Conservation (phyloP, 768 basidiomycete genomes). For the Neoboletus brunneissimus region DNA sequence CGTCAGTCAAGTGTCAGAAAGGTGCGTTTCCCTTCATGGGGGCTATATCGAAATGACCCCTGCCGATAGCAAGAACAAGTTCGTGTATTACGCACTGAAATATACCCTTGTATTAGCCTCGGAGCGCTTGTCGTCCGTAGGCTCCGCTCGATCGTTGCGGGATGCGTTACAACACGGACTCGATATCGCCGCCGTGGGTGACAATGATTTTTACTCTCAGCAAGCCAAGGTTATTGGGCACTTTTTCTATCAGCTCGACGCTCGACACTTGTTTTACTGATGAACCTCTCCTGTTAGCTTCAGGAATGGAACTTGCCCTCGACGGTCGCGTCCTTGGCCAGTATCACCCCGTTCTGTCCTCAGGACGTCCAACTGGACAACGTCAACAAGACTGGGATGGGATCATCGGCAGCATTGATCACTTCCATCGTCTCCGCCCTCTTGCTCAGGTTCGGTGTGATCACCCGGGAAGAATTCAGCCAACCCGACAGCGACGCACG, state of each 20-base stretch:
- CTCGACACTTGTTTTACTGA: constrained; percentile 1
- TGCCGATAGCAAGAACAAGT: constrained; percentile 71
- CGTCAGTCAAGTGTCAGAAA: constrained; percentile 22
- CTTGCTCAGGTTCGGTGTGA: constrained; percentile 68
- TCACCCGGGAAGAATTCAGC: constrained; percentile 49
- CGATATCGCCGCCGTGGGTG: constrained; percentile 81
- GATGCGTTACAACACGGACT: constrained; percentile 51
- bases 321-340: constrained; percentile 58
- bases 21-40: constrained; percentile 11
- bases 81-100: constrained; percentile 86
- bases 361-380: constrained; percentile 66
- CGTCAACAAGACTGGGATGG: constrained; percentile 98
- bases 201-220: constrained; percentile 99
- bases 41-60: constrained; percentile 4
- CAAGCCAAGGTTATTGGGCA: constrained; percentile 59
- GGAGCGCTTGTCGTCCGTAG: constrained; percentile 37
- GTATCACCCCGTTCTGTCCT: constrained; percentile 73
- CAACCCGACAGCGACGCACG: constrained; percentile 45
- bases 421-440: constrained; percentile 90
- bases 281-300: constrained; percentile 47
- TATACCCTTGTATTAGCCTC: constrained; percentile 66
- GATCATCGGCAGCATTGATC: constrained; percentile 95
- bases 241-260: not conserved
- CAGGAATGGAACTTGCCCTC: constrained; percentile 57
- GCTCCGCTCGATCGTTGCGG: constrained; percentile 43